phyloP scores from a whole-genome alignment of 106 monocot species.

The Apostasia ramifera region DNA sequence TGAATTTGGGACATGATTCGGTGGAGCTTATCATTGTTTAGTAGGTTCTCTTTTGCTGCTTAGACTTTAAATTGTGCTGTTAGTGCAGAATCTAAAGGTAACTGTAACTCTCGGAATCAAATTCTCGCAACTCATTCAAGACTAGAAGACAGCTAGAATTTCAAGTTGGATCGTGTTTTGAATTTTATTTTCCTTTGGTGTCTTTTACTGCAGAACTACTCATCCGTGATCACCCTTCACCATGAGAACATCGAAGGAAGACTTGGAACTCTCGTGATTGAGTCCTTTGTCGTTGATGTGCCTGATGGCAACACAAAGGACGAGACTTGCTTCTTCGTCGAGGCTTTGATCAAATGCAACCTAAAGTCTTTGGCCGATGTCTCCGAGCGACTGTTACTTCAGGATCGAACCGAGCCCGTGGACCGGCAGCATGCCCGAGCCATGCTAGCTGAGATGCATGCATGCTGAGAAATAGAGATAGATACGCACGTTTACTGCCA shows the following conservation, averaged over 20 bases:
- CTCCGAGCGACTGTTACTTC: slow-evolving; percentile 25
- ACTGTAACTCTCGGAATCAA: not conserved
- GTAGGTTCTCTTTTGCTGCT: no score
- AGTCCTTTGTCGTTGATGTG: slow-evolving; percentile 61
- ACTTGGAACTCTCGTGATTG: slow-evolving; percentile 59
- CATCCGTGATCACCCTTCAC: slow-evolving; percentile 46
- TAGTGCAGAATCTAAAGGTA: not conserved
- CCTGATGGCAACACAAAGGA: slow-evolving; percentile 74
- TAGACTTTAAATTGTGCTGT: not conserved
- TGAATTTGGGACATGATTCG: no score
- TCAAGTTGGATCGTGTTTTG: not conserved
- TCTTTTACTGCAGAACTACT: slow-evolving; percentile 45
- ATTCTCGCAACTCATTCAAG: not conserved
- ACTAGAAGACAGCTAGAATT: no score
- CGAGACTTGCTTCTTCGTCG: slow-evolving; percentile 56
- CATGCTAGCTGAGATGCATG: not conserved
- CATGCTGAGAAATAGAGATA: no score
- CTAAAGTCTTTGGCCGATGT: slow-evolving; percentile 47
- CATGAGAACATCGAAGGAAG: slow-evolving; percentile 48
- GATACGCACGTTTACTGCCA: not conserved
- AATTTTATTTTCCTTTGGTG: not conserved
- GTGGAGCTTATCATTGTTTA: no score
- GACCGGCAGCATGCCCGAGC: not conserved
- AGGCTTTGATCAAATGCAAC: slow-evolving; percentile 67
- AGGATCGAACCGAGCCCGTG: slow-evolving; percentile 21